Percentiles rank a stretch among this genome's conserved stretches.
These are phyloP conservation scores for Tuctoria greenei DNA, from an alignment of 176 grass and related monocot species.

Conservation along the genomic window DNA sequence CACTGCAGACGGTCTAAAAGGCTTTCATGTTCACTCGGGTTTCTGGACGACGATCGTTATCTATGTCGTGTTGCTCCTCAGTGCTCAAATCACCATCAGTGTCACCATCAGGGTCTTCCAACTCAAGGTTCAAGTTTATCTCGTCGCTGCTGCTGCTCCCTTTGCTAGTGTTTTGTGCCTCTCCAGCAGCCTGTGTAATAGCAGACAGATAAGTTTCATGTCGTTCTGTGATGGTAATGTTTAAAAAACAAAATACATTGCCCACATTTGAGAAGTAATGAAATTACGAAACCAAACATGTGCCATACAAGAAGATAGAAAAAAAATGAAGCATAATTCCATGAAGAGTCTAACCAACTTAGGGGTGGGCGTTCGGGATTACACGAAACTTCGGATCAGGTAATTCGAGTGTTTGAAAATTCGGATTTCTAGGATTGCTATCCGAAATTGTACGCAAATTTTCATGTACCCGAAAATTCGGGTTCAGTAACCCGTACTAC, in stretches of 20 bases:
- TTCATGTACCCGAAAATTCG: no score
- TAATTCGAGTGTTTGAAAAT: no score
- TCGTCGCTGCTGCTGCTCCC: constrained; percentile 52
- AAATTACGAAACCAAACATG: background rate
- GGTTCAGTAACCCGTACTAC: no score
- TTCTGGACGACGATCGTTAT: constrained; percentile 32
- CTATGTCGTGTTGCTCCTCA: constrained; percentile 29
- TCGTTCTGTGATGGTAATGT: background rate
- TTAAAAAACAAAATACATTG: background rate
- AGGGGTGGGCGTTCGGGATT: no score
- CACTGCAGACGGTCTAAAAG: no score
- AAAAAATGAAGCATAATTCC: background rate
- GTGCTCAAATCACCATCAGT: constrained; percentile 58
- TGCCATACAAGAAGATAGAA: background rate
- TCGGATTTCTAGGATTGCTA: no score
- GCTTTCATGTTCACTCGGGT: constrained; percentile 45
- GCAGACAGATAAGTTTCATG: constrained; percentile 10
- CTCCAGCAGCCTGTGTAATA: constrained; percentile 57
- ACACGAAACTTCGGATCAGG: no score
- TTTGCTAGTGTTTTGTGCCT: constrained; percentile 42
- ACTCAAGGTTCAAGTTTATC: constrained; percentile 71
- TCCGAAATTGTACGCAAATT: no score
- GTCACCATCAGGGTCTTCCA: constrained; percentile 65
- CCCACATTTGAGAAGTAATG: no score
- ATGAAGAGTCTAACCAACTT: no score